Evolutionary conservation across 257 asterid species (phyloP).

Genomic region (Scutellaria galericulata): DNA sequence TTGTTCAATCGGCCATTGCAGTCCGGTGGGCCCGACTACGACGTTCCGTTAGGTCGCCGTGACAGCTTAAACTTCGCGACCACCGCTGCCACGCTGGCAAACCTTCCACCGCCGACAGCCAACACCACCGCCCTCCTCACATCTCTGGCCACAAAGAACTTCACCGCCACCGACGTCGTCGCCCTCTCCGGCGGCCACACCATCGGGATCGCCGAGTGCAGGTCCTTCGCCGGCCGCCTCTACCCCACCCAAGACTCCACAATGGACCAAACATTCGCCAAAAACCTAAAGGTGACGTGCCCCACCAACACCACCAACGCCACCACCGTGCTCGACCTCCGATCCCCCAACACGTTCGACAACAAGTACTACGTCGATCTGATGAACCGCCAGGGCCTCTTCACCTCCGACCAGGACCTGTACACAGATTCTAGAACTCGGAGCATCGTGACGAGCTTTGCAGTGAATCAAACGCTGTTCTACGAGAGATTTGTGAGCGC

Average conservation of each 20-base stretch:
- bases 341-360: slow-evolving; percentile 62
- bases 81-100: slow-evolving; percentile 44
- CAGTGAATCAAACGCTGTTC: slow-evolving; percentile 51
- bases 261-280: slow-evolving; percentile 64
- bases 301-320: slow-evolving; percentile 49
- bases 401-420: slow-evolving; percentile 78
- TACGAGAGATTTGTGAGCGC: slow-evolving; percentile 54
- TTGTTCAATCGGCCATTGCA: slow-evolving; percentile 12
- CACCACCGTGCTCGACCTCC: slow-evolving; percentile 57
- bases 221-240: slow-evolving; percentile 65
- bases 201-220: slow-evolving; percentile 66
- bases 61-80: slow-evolving; percentile 62
- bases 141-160: slow-evolving; percentile 51
- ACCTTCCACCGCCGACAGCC: slow-evolving; percentile 63
- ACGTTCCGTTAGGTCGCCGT: slow-evolving; percentile 63
- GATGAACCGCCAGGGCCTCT: slow-evolving; percentile 72
- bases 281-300: slow-evolving; percentile 48
- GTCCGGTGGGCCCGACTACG: slow-evolving; percentile 72
- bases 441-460: slow-evolving; percentile 57
- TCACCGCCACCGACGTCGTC: slow-evolving; percentile 61
- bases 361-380: slow-evolving; percentile 71
- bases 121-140: slow-evolving; percentile 53
- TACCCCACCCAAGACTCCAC: slow-evolving; percentile 69
- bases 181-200: slow-evolving; percentile 92
- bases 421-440: slow-evolving; percentile 59